These are phyloP conservation scores for Aspergillus costaricaensis DNA, from an alignment of 2,329 filamentous ascomycete species.

Conservation along the genomic window DNA sequence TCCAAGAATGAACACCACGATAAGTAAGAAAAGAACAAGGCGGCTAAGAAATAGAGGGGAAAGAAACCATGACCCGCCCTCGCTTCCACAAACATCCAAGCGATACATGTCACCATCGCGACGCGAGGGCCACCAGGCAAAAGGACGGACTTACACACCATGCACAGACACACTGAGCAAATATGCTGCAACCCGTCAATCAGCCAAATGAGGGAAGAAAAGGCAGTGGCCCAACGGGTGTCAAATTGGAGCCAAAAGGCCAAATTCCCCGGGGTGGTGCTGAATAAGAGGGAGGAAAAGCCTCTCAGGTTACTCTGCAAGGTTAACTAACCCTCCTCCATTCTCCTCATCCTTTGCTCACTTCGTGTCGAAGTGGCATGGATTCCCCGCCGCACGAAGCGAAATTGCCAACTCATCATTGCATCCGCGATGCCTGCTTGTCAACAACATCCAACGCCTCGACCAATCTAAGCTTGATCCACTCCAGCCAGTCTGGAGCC, in stretches of 20 bases:
- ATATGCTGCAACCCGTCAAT: slow-evolving; percentile 15
- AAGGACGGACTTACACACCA: slow-evolving; percentile 17
- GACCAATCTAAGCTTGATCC: slow-evolving; percentile 21
- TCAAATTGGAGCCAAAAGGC: no score
- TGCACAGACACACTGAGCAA: slow-evolving; percentile 16
- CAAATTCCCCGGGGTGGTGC: slow-evolving; percentile 13
- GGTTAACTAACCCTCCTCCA: slow-evolving; percentile 12
- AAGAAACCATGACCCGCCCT: background rate
- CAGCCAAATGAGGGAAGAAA: background rate
- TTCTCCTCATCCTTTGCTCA: slow-evolving; percentile 10
- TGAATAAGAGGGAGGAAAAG: slow-evolving; percentile 14
- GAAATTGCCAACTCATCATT: slow-evolving; percentile 72
- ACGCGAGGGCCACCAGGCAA: background rate
- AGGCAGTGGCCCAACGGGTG: background rate
- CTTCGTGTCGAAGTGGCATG: slow-evolving; percentile 45
- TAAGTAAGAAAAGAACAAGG: background rate
- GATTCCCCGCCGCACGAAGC: slow-evolving; percentile 45
- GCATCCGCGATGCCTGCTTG: slow-evolving; percentile 58
- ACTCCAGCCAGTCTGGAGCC: slow-evolving; percentile 14
- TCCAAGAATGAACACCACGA: background rate
- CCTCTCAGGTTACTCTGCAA: slow-evolving; percentile 17
- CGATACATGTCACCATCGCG: slow-evolving; percentile 8
- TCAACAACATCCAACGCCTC: slow-evolving; percentile 26
- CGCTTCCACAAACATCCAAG: background rate
- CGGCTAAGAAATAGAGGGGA: no score